These are phyloP conservation scores for Phoenix dactylifera DNA, from an alignment of 176 grass and related monocot species.

Conservation along the genomic window DNA sequence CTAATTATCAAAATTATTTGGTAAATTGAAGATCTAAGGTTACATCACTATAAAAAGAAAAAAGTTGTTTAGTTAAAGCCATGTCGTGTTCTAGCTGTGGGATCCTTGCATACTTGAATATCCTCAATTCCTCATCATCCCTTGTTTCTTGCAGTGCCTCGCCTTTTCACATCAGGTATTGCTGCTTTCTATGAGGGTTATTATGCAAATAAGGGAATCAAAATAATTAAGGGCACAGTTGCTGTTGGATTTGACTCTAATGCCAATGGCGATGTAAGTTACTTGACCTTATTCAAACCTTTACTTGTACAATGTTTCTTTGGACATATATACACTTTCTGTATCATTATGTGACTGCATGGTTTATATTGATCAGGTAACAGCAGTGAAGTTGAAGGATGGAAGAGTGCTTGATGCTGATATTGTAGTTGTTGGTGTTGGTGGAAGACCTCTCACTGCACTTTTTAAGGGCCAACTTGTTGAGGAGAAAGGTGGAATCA, in stretches of 20 bases:
- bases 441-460: constrained; percentile 56
- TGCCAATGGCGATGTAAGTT: constrained; percentile 75
- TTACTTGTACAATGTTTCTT: not conserved
- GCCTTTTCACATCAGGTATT: constrained; percentile 76
- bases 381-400: constrained; percentile 71
- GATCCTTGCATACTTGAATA: not conserved
- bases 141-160: constrained; percentile 65
- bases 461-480: constrained; percentile 84
- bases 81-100: no score
- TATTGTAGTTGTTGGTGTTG: constrained; percentile 93
- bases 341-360: constrained; percentile 9
- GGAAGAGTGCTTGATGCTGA: constrained; percentile 69
- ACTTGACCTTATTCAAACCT: not conserved
- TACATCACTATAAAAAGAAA: no score
- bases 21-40: no score
- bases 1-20: no score
- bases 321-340: no score
- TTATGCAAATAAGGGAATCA: constrained; percentile 87
- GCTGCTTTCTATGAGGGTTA: constrained; percentile 93
- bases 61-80: no score
- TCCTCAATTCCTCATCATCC: constrained; percentile 3
- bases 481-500: constrained; percentile 98
- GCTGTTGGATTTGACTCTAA: constrained; percentile 80
- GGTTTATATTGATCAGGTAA: constrained; percentile 51
- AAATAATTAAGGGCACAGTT: constrained; percentile 74